Percentiles rank a stretch among this genome's conserved stretches.
Evolutionary conservation across 2,329 filamentous ascomycete genomes (phyloP).

Genomic region (Apiospora koreana): DNA sequence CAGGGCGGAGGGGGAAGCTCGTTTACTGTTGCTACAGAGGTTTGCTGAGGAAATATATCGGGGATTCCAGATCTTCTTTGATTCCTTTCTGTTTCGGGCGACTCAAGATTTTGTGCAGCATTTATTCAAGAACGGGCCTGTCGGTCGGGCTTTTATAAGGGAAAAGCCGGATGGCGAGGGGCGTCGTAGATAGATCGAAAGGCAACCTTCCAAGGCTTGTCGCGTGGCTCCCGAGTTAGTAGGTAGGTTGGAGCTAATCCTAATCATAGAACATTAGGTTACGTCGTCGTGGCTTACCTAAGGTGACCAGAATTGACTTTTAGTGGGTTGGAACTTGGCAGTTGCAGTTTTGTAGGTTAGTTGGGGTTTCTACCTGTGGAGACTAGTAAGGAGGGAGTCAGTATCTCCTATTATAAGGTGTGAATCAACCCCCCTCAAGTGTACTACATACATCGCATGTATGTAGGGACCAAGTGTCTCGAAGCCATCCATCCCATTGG

Average conservation of each 20-base stretch:
- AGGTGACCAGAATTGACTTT: background rate
- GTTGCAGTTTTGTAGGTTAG: too few species aligned
- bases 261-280: too few species aligned
- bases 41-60: background rate
- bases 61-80: background rate
- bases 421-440: too few species aligned
- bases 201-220: background rate
- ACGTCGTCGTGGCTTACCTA: background rate
- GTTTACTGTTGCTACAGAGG: background rate
- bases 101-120: background rate
- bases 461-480: too few species aligned
- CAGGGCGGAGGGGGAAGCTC: background rate
- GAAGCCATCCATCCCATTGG: too few species aligned
- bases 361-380: background rate
- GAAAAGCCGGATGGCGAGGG: background rate
- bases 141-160: background rate
- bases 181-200: background rate
- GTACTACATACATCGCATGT: too few species aligned
- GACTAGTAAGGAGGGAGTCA: too few species aligned
- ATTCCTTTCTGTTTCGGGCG: background rate
- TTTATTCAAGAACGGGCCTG: too few species aligned
- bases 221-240: background rate
- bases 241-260: background rate
- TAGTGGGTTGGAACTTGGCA: too few species aligned
- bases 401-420: too few species aligned